Conservation (phyloP, 2,329 filamentous ascomycete genomes). For the Blastomyces gilchristii region DNA sequence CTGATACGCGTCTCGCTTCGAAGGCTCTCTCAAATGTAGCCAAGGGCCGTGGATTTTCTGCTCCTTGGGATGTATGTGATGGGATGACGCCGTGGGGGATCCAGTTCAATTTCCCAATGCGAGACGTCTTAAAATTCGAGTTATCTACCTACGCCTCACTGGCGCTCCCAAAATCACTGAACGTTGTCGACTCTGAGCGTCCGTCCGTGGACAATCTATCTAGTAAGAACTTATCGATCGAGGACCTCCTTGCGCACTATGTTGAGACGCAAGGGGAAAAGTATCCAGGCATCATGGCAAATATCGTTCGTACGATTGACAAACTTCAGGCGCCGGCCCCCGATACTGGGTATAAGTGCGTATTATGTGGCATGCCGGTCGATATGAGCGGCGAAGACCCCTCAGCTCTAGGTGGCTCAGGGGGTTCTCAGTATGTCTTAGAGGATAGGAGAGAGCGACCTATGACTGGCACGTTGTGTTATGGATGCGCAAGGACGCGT, state of each 20-base stretch:
- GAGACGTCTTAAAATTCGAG: slow-evolving; percentile 78
- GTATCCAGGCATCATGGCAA: slow-evolving; percentile 85
- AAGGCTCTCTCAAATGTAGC: slow-evolving; percentile 78
- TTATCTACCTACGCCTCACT: slow-evolving; percentile 55
- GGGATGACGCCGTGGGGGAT: slow-evolving; percentile 51
- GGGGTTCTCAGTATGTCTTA: neutral
- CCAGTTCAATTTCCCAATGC: slow-evolving; percentile 65
- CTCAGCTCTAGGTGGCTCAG: slow-evolving; percentile 40
- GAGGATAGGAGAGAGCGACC: slow-evolving; percentile 1
- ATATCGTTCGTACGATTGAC: slow-evolving; percentile 84
- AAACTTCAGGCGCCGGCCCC: slow-evolving; percentile 52
- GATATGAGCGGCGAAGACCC: slow-evolving; percentile 47
- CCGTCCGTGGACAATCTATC: slow-evolving; percentile 27
- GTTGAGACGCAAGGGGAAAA: slow-evolving; percentile 75
- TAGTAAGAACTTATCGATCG: slow-evolving; percentile 63
- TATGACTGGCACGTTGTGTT: slow-evolving; percentile 22
- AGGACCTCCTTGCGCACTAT: slow-evolving; percentile 80
- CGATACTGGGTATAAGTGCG: slow-evolving; percentile 40
- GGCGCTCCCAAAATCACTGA: slow-evolving; percentile 42
- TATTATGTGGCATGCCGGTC: slow-evolving; percentile 59
- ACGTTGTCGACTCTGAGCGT: slow-evolving; percentile 35
- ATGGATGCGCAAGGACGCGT: slow-evolving; percentile 36
- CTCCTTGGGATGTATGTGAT: slow-evolving; percentile 75
- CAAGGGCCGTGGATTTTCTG: slow-evolving; percentile 74
- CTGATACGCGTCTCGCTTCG: slow-evolving; percentile 77